These are phyloP conservation scores for Trichosporon ovoides DNA, from an alignment of 1,284 basidiomycete genomes.

Conservation along the genomic window DNA sequence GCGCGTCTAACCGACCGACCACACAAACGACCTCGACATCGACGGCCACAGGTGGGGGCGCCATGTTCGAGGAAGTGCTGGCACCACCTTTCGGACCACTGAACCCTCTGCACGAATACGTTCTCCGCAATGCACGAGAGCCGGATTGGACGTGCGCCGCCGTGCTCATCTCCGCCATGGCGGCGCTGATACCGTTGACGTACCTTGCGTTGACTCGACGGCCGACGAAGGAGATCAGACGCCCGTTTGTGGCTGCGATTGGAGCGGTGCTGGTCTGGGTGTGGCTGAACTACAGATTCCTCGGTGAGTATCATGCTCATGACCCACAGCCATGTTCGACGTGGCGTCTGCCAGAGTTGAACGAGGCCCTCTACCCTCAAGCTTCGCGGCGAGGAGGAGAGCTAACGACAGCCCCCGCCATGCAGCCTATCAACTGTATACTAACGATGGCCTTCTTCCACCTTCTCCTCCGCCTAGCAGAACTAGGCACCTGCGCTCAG, in stretches of 20 bases:
- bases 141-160: not conserved
- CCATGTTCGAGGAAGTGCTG: too few species aligned
- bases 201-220: not conserved
- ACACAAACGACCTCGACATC: too few species aligned
- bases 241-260: not conserved
- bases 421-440: not conserved
- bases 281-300: not conserved
- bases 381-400: too few species aligned
- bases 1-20: too few species aligned
- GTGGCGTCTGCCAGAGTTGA: too few species aligned
- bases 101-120: not conserved
- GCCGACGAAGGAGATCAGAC: not conserved
- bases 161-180: not conserved
- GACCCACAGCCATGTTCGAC: too few species aligned
- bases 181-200: not conserved
- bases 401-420: not conserved
- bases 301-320: too few species aligned
- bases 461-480: not conserved
- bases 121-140: not conserved
- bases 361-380: too few species aligned
- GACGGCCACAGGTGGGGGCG: too few species aligned
- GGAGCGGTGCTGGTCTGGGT: not conserved
- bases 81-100: not conserved
- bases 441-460: constrained; percentile 1
- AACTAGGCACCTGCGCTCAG: not conserved